Evolutionary conservation across 345 rosid species (phyloP).

Genomic region (Arabidopsis arenosa): DNA sequence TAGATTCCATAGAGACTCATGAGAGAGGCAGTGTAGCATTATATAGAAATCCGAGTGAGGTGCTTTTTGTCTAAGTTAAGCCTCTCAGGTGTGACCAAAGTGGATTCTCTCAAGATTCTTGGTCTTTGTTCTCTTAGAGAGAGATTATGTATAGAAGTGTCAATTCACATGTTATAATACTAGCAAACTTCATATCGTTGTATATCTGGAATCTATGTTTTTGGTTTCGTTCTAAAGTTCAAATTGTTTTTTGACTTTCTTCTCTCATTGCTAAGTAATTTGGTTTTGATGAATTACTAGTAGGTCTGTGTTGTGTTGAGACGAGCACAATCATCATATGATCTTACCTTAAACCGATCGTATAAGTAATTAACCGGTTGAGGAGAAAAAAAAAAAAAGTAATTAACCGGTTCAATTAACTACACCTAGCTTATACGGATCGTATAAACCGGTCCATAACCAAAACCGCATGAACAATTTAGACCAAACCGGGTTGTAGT

Average conservation of each 20-base stretch:
- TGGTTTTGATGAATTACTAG: not conserved
- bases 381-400: too few species aligned
- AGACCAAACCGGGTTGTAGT: constrained; percentile 5
- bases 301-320: not conserved
- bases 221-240: constrained; percentile 2
- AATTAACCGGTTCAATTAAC: not conserved
- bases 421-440: not conserved
- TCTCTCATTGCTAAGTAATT: not conserved
- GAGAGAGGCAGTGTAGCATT: constrained; percentile 33
- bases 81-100: constrained; percentile 16
- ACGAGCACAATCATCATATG: not conserved
- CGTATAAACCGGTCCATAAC: not conserved
- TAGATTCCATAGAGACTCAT: not conserved
- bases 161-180: constrained; percentile 11
- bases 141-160: constrained; percentile 42
- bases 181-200: constrained; percentile 15
- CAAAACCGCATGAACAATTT: not conserved
- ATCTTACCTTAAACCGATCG: not conserved
- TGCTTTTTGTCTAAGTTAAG: constrained; percentile 17
- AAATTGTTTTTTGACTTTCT: not conserved
- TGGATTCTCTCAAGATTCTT: constrained; percentile 22
- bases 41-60: constrained; percentile 26
- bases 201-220: constrained; percentile 21
- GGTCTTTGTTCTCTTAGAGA: constrained; percentile 13
- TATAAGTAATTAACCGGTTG: not conserved